phyloP scores from a whole-genome alignment of 1,284 basidiomycete genomes.

The Polyporus tsugae region DNA sequence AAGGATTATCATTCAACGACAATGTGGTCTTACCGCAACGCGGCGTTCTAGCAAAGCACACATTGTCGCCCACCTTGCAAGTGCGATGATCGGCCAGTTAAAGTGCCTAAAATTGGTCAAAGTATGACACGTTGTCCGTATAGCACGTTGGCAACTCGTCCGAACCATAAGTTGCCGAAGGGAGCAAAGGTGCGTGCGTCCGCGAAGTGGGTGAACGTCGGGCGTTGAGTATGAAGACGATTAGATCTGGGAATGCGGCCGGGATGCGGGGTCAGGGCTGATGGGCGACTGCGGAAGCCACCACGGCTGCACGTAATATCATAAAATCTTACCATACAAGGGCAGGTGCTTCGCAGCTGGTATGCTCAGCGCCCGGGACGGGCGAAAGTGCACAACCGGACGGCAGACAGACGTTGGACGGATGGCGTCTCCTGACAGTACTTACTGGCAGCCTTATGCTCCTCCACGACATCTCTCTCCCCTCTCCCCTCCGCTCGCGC shows the following conservation, averaged over 20 bases:
- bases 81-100: not conserved
- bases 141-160: not conserved
- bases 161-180: not conserved
- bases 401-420: not conserved
- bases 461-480: conserved; percentile 2
- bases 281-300: conserved; percentile 9
- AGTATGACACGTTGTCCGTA: not conserved
- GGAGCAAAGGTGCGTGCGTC: not conserved
- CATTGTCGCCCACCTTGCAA: not conserved
- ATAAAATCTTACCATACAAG: conserved; percentile 16
- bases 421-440: conserved; percentile 12
- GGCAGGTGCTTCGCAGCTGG: conserved; percentile 6
- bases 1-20: not conserved
- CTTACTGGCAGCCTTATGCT: conserved; percentile 8
- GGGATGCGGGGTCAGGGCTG: not conserved
- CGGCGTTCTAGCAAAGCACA: not conserved
- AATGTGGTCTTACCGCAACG: not conserved
- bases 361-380: not conserved
- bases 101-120: not conserved
- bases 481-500: conserved; percentile 4
- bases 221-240: conserved; percentile 8
- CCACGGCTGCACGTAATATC: conserved; percentile 7
- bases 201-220: not conserved
- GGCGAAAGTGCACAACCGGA: conserved; percentile 18
- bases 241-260: conserved; percentile 1